A percentile compares a stretch with the other conserved stretches of the same genome.
Evolutionary conservation across 257 asterid species (phyloP).

Genomic region (Plectranthus barbatus): DNA sequence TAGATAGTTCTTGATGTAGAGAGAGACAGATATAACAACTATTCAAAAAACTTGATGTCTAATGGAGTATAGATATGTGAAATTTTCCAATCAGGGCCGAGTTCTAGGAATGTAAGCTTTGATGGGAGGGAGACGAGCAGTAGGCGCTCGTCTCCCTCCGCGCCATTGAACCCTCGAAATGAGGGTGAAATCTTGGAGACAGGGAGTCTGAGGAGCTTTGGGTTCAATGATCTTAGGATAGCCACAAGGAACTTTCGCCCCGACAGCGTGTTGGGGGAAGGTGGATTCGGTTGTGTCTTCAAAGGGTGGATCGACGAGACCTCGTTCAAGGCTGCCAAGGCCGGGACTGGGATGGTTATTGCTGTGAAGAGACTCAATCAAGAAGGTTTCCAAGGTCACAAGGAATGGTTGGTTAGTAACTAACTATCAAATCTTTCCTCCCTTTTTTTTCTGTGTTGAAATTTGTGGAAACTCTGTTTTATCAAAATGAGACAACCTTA

Average conservation of each 20-base stretch:
- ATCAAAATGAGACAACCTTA: too few relatives aligned
- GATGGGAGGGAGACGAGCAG: slow-evolving; percentile 38
- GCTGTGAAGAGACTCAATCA: slow-evolving; percentile 74
- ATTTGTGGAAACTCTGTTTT: not conserved
- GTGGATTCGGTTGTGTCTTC: slow-evolving; percentile 79
- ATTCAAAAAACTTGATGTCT: not conserved
- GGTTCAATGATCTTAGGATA: slow-evolving; percentile 50
- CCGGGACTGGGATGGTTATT: slow-evolving; percentile 70
- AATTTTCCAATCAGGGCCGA: slow-evolving; percentile 24
- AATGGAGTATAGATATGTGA: not conserved
- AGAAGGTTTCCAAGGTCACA: slow-evolving; percentile 78
- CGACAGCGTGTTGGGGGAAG: slow-evolving; percentile 82
- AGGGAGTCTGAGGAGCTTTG: slow-evolving; percentile 40
- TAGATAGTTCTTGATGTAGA: not conserved
- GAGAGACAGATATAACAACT: too few relatives aligned
- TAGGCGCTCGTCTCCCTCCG: slow-evolving; percentile 31
- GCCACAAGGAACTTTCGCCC: slow-evolving; percentile 83
- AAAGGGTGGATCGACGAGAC: slow-evolving; percentile 80
- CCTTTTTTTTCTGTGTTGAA: too few relatives aligned
- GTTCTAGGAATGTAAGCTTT: slow-evolving; percentile 23
- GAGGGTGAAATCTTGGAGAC: slow-evolving; percentile 58
- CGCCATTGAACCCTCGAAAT: slow-evolving; percentile 50
- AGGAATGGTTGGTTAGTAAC: slow-evolving; percentile 85
- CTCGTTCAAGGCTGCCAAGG: slow-evolving; percentile 57
- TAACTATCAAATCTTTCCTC: not conserved